A percentile compares a stretch with the other conserved stretches of the same genome.
Evolutionary conservation across 2,329 filamentous ascomycete genomes (phyloP).

Genomic region (Trichoderma cornu-damae): DNA sequence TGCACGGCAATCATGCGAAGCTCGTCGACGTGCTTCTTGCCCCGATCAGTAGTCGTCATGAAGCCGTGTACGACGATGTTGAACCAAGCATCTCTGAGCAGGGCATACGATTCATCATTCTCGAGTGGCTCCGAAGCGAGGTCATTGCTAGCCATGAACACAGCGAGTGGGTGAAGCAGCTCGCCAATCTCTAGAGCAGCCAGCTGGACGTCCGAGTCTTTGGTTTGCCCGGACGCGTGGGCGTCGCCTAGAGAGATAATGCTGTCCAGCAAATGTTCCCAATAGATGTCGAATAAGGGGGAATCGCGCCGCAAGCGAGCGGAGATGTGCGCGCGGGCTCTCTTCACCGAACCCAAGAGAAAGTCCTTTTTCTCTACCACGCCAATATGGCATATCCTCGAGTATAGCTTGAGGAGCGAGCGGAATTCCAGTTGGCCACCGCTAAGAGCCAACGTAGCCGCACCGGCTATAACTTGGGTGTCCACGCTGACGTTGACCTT

Average conservation of each 20-base stretch:
- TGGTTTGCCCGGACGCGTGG: slow-evolving; percentile 66
- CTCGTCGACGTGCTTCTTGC: slow-evolving; percentile 68
- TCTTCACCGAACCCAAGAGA: slow-evolving; percentile 70
- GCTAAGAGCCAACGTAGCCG: slow-evolving; percentile 69
- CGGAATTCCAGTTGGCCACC: slow-evolving; percentile 80
- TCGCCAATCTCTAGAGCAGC: slow-evolving; percentile 84
- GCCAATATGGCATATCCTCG: slow-evolving; percentile 67
- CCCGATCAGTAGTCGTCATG: slow-evolving; percentile 65
- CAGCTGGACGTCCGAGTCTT: slow-evolving; percentile 72
- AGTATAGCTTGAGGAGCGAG: slow-evolving; percentile 77
- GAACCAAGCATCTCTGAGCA: slow-evolving; percentile 93
- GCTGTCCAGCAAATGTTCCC: slow-evolving; percentile 75
- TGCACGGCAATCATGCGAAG: slow-evolving; percentile 79
- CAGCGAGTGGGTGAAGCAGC: slow-evolving; percentile 78
- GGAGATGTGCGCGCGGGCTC: slow-evolving; percentile 75
- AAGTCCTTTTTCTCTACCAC: slow-evolving; percentile 62
- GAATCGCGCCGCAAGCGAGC: slow-evolving; percentile 62
- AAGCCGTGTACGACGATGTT: slow-evolving; percentile 96
- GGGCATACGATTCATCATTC: slow-evolving; percentile 64
- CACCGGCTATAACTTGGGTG: slow-evolving; percentile 76
- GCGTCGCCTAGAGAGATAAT: slow-evolving; percentile 89
- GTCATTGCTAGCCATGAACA: slow-evolving; percentile 67
- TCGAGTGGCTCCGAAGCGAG: slow-evolving; percentile 44
- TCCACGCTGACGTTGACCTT: slow-evolving; percentile 78
- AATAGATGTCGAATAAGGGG: slow-evolving; percentile 74